Evolutionary conservation across 1,139 yeast genomes (phyloP).

Genomic region (Candida sp.): DNA sequence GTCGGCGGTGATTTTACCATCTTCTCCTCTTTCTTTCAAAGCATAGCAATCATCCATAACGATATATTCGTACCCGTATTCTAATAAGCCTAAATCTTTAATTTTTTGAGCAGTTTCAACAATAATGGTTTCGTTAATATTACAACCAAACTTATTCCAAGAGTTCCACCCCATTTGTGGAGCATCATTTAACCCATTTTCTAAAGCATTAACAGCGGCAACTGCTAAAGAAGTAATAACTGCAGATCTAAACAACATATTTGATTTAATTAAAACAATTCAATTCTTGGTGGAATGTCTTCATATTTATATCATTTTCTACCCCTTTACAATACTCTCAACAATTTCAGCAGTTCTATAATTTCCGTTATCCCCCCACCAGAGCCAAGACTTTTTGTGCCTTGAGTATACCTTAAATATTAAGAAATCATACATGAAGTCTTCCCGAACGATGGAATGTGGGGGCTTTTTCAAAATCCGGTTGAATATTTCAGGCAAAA

Average conservation of each 20-base stretch:
- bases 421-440: neutral
- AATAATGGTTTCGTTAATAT: constrained; percentile 17
- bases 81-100: constrained; percentile 15
- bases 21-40: constrained; percentile 6
- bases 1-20: constrained; percentile 9
- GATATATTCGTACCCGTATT: constrained; percentile 20
- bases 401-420: neutral
- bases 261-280: neutral
- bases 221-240: neutral
- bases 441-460: too few species aligned
- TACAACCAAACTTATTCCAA: constrained; percentile 22
- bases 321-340: neutral
- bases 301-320: neutral
- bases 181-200: constrained; percentile 19
- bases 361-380: too few species aligned
- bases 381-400: too few species aligned
- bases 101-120: constrained; percentile 14
- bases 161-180: constrained; percentile 27
- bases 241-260: neutral
- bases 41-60: constrained; percentile 25
- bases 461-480: neutral
- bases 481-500: too few species aligned
- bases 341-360: too few species aligned
- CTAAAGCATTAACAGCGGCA: constrained; percentile 2
- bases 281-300: too few species aligned